These are phyloP conservation scores for Aspergillus sp. DNA, from an alignment of 2,329 filamentous ascomycete species.

Conservation along the genomic window DNA sequence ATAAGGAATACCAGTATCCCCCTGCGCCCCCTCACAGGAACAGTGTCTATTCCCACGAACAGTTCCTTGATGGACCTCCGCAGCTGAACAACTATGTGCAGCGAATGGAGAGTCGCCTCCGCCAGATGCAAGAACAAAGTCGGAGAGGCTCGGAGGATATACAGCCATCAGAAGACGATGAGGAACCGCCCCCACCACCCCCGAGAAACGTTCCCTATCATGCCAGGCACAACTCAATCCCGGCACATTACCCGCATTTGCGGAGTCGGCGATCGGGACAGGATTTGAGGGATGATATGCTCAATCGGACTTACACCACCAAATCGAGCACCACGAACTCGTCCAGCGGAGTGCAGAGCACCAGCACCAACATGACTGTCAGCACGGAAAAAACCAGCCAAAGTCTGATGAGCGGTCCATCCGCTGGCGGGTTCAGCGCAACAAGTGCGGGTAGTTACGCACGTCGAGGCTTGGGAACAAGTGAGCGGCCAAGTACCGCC, in stretches of 20 bases:
- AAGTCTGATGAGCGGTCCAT: conserved; percentile 91
- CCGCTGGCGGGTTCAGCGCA: conserved; percentile 86
- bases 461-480: conserved; percentile 59
- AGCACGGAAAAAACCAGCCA: conserved; percentile 76
- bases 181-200: conserved; percentile 61
- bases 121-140: conserved; percentile 62
- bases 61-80: conserved; percentile 57
- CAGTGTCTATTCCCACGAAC: conserved; percentile 33
- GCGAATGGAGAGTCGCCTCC: conserved; percentile 82
- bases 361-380: conserved; percentile 61
- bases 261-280: conserved; percentile 58
- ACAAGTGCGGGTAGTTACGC: conserved; percentile 94
- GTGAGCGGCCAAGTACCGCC: conserved; percentile 46
- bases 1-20: conserved; percentile 54
- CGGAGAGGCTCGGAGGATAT: conserved; percentile 48
- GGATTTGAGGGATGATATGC: conserved; percentile 67
- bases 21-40: conserved; percentile 56
- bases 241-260: conserved; percentile 36
- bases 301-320: conserved; percentile 80
- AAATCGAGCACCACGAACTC: conserved; percentile 82
- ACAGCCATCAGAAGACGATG: conserved; percentile 48
- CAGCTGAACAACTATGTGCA: conserved; percentile 84
- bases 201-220: conserved; percentile 53
- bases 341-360: conserved; percentile 70
- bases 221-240: conserved; percentile 43